A percentile compares a stretch with the other conserved stretches of the same genome.
These are phyloP conservation scores for Globisporangium parvum DNA, from an alignment of 352 stramenopile species.

Conservation along the genomic window DNA sequence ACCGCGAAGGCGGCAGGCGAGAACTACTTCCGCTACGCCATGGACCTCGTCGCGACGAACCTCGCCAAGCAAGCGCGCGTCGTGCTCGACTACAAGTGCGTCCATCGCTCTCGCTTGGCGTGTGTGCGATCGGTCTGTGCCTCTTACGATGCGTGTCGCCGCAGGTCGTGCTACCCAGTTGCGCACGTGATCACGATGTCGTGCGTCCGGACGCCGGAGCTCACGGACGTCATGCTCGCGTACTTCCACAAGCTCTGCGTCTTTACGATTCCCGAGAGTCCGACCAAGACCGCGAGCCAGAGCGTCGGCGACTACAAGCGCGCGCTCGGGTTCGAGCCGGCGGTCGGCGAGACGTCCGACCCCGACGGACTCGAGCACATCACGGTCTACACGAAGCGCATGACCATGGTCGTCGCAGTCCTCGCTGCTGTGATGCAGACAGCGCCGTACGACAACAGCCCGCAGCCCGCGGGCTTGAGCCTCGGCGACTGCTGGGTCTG, in stretches of 20 bases:
- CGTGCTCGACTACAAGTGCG: constrained; percentile 74
- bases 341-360: constrained; percentile 51
- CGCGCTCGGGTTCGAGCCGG: constrained; percentile 57
- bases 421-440: constrained; percentile 71
- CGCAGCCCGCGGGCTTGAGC: constrained; percentile 41
- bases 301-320: constrained; percentile 60
- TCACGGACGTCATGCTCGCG: constrained; percentile 63
- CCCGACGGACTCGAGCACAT: constrained; percentile 62
- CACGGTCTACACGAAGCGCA: constrained; percentile 72
- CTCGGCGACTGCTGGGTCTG: constrained; percentile 71
- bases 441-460: constrained; percentile 43
- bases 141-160: background rate
- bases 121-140: background rate
- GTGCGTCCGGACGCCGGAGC: constrained; percentile 61
- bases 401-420: constrained; percentile 71
- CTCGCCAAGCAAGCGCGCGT: constrained; percentile 61
- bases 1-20: constrained; percentile 47
- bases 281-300: constrained; percentile 43
- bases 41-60: constrained; percentile 66
- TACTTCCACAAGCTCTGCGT: constrained; percentile 74
- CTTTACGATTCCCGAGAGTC: constrained; percentile 64
- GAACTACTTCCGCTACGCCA: constrained; percentile 61
- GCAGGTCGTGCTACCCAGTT: constrained; percentile 60
- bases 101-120: constrained; percentile 5
- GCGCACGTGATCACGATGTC: constrained; percentile 75